These are phyloP conservation scores for Thuja plicata DNA, from an alignment of 83 land plant species.

Conservation along the genomic window DNA sequence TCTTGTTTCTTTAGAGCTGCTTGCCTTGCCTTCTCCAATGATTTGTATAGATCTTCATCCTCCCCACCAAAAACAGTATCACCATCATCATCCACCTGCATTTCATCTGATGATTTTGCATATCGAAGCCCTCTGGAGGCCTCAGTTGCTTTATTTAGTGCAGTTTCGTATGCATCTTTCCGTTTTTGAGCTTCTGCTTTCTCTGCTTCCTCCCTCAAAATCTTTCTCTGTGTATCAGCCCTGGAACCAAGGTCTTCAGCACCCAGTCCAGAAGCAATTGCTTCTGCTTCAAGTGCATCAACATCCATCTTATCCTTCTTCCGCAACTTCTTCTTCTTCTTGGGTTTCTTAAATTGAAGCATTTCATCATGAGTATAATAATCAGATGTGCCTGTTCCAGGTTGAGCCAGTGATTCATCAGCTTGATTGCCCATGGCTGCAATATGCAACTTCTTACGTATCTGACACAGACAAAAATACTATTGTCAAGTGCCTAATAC, in stretches of 20 bases:
- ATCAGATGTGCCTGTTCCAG: constrained; percentile 64
- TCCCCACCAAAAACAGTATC: constrained; percentile 58
- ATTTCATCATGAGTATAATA: constrained; percentile 95
- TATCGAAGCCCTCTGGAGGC: constrained; percentile 70
- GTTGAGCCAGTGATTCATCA: constrained; percentile 55
- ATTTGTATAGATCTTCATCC: constrained; percentile 80
- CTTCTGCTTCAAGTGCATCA: constrained; percentile 98
- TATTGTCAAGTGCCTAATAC: not conserved
- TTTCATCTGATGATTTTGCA: constrained; percentile 31
- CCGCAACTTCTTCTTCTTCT: constrained; percentile 89
- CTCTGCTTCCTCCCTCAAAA: constrained; percentile 55
- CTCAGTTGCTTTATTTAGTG: constrained; percentile 81
- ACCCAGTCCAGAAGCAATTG: constrained; percentile 85
- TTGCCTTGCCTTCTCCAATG: constrained; percentile 81
- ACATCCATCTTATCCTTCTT: constrained; percentile 87
- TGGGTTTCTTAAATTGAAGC: constrained; percentile 94
- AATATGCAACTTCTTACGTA: constrained; percentile 70
- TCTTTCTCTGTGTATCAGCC: constrained; percentile 38
- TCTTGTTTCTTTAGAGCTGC: constrained; percentile 77
- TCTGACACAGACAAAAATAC: constrained; percentile 34
- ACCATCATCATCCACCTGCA: constrained; percentile 56
- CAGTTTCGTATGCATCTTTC: constrained; percentile 70
- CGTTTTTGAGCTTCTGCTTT: constrained; percentile 67
- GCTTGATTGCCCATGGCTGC: constrained; percentile 33
- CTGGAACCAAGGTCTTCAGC: constrained; percentile 83